A percentile compares a stretch with the other conserved stretches of the same genome.
Evolutionary conservation across 805 yeast species (phyloP).

Genomic region (Pichia phayaonensis): DNA sequence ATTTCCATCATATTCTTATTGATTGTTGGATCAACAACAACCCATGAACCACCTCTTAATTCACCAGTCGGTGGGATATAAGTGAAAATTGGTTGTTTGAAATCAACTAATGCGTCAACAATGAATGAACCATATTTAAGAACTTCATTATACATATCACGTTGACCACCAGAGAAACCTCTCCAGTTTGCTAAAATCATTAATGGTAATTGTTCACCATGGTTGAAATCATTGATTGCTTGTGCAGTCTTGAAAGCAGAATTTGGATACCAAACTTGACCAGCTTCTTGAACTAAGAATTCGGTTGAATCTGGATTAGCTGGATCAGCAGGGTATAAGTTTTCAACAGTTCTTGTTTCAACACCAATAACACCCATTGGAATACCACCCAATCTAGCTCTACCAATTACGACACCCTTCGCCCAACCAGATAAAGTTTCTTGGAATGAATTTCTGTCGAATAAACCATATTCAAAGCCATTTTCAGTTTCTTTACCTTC

Average conservation of each 20-base stretch:
- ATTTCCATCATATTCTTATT: conserved; percentile 97
- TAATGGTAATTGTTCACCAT: conserved; percentile 96
- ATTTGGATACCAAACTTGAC: conserved; percentile 99
- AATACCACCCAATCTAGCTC: conserved; percentile 98
- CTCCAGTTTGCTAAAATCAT: conserved; percentile 99
- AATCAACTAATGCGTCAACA: conserved; percentile 94
- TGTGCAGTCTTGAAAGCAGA: conserved; percentile 99
- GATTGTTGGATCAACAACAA: conserved; percentile 97
- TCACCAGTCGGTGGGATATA: conserved; percentile 98
- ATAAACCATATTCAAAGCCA: conserved; percentile 82
- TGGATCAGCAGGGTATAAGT: conserved; percentile 93
- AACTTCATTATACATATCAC: conserved; percentile 98
- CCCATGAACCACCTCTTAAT: conserved; percentile 99
- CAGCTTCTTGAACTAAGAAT: conserved; percentile 84
- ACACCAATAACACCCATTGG: conserved; percentile 98
- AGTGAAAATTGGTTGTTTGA: conserved; percentile 93
- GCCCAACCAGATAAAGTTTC: conserved; percentile 99
- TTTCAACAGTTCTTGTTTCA: conserved; percentile 85
- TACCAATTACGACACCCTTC: conserved; percentile 94
- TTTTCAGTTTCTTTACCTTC: conserved; percentile 67
- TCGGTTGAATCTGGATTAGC: conserved; percentile 96
- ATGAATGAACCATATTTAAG: conserved; percentile 94
- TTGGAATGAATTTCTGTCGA: conserved; percentile 88
- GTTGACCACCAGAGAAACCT: conserved; percentile 99
- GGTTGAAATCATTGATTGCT: conserved; percentile 94